Evolutionary conservation across 2,329 filamentous ascomycete species (phyloP), one percentile per base, ranked within the genome.

Genomic region (Dactylellina haptotyla): DNA sequence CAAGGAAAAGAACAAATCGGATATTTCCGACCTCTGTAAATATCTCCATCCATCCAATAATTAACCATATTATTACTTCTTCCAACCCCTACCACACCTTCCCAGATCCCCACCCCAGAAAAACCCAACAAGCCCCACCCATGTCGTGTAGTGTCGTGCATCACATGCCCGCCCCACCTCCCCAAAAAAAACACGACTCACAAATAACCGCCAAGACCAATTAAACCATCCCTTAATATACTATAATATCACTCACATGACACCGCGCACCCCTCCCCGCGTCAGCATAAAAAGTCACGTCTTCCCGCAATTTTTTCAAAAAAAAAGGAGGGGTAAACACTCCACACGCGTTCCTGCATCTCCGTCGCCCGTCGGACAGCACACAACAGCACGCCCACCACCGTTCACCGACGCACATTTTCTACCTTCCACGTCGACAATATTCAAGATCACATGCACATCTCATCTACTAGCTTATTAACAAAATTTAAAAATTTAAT

Each of bases 231-330:
- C 34, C n/a, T 2, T 20, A 28, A 32, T 20, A 25, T 14, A 4
- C 30, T 10, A 25, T 26, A 14, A 28, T 18, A 32, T n/a, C n/a
- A 30, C 23, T 71, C 66, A 71, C 45, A 28, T 71, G 66, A 71
- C 50, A 50, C 25, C 66, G 66, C 46, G 58, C 16, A 28, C 14
- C 14, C 20, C n/a, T 16, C 51, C 14, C 34, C 58, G 48, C 50
- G 58, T n/a, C 26, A 34, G 25, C 14, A 46, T 57, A 71, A 63
- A 70, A 63, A 63, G 66, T 63, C 66, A 71, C 66, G 66, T 71
- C 66, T 71, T 58, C 66, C 66, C 66, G 20, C 41, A 23, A 62
- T 23, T 39, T 48, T 61, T 62, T 50, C 9, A 16, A 34, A 50
- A 23, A 37, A 34, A 14, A 28, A 32, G 59, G 46, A 54, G 46